Evolutionary conservation across 2,329 filamentous ascomycete genomes (phyloP).

Genomic region (Fusarium verticillioides): DNA sequence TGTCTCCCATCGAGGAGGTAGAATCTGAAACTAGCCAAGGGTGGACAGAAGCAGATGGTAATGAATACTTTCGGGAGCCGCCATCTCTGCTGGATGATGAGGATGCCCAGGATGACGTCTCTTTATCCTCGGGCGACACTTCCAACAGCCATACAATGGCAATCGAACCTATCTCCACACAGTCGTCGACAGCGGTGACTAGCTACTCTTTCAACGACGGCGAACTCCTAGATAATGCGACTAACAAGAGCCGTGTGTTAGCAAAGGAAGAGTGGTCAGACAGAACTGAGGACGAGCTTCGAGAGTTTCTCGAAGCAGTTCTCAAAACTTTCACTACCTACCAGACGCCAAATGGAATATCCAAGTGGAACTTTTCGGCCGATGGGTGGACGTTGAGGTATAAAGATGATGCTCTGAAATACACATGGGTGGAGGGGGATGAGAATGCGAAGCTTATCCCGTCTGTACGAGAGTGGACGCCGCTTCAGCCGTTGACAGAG

Average conservation of each 20-base stretch:
- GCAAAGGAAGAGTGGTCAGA: slow-evolving; percentile 4
- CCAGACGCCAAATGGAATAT: slow-evolving; percentile 3
- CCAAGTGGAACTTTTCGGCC: slow-evolving; percentile 11
- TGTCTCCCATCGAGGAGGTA: slow-evolving; percentile 18
- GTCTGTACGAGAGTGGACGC: not conserved
- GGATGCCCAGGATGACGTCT: not conserved
- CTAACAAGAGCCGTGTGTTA: not conserved
- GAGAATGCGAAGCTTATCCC: not conserved
- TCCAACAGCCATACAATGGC: not conserved
- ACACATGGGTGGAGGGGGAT: not conserved
- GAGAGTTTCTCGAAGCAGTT: slow-evolving; percentile 14
- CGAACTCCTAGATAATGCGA: not conserved
- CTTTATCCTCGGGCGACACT: not conserved
- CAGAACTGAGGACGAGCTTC: slow-evolving; percentile 14
- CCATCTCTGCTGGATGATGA: not conserved
- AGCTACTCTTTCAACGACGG: not conserved
- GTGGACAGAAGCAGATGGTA: not conserved
- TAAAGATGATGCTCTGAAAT: not conserved
- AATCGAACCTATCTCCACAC: not conserved
- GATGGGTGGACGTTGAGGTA: slow-evolving; percentile 18
- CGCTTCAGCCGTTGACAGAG: not conserved
- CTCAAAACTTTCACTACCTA: slow-evolving; percentile 10
- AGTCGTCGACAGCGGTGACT: not conserved
- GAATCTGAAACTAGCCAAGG: not conserved
- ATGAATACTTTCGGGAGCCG: not conserved